These are phyloP conservation scores for Neurospora discreta DNA, from an alignment of 495 filamentous ascomycete genomes.

Conservation along the genomic window DNA sequence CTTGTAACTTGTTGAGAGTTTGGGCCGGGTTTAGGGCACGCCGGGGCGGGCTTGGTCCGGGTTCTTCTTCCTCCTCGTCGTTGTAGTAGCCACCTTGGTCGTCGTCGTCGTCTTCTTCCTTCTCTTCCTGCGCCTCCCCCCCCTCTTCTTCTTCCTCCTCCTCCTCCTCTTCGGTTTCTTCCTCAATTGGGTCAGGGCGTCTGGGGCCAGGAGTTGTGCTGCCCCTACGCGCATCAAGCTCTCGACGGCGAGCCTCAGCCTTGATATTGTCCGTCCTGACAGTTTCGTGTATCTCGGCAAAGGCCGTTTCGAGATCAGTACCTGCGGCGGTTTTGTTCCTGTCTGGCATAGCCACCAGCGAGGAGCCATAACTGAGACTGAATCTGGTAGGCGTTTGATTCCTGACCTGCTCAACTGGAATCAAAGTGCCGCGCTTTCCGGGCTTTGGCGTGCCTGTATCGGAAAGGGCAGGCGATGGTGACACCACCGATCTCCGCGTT, in stretches of 20 bases:
- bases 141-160: not conserved
- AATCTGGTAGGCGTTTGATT: constrained; percentile 15
- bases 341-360: constrained; percentile 14
- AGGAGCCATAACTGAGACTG: constrained; percentile 23
- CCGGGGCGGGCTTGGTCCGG: not conserved
- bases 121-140: not conserved
- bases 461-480: not conserved
- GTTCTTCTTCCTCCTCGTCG: not conserved
- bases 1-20: not conserved
- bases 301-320: constrained; percentile 6
- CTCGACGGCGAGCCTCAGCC: constrained; percentile 3
- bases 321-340: constrained; percentile 2
- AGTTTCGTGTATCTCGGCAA: constrained; percentile 7
- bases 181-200: not conserved
- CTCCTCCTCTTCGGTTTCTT: not conserved
- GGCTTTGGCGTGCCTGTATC: not conserved
- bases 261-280: constrained; percentile 11
- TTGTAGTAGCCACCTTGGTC: not conserved
- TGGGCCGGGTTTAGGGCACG: not conserved
- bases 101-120: not conserved
- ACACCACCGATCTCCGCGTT: not conserved
- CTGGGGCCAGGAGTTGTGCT: not conserved
- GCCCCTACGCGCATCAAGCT: not conserved
- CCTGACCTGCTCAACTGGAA: not conserved
- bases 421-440: not conserved